Conservation (phyloP, 805 yeast species). For the Candida caryicola region DNA sequence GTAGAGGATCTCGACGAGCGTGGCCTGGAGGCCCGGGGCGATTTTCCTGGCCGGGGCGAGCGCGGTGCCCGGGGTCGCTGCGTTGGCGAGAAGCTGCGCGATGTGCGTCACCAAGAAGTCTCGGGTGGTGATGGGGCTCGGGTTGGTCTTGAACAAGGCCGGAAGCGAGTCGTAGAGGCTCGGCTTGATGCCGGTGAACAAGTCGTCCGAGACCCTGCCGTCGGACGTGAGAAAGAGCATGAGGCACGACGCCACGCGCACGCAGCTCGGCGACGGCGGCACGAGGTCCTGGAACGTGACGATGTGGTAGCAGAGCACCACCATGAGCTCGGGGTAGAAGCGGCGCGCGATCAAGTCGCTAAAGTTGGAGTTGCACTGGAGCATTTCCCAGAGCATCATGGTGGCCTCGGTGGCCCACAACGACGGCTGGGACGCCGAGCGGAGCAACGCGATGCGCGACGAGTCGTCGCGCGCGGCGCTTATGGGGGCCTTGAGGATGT, state of each 20-base stretch:
- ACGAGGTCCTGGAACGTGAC: conserved; percentile 43
- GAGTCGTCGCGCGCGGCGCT: conserved; percentile 7
- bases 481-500: conserved; percentile 46
- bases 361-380: conserved; percentile 67
- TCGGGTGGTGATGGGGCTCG: conserved; percentile 49
- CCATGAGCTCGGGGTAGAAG: conserved; percentile 51
- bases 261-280: conserved; percentile 35
- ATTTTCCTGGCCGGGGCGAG: conserved; percentile 16
- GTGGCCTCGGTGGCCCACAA: conserved; percentile 58
- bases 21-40: conserved; percentile 36
- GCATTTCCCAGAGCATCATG: conserved; percentile 70
- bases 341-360: conserved; percentile 36
- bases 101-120: conserved; percentile 61
- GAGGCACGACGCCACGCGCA: conserved; percentile 51
- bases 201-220: conserved; percentile 29
- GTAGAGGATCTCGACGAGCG: conserved; percentile 57
- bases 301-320: conserved; percentile 57
- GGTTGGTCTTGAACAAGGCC: conserved; percentile 43
- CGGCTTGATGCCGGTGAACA: conserved; percentile 46
- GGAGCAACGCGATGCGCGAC: conserved; percentile 6
- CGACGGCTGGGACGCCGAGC: conserved; percentile 20
- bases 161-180: conserved; percentile 53
- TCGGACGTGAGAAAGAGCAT: conserved; percentile 49
- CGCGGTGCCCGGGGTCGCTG: conserved; percentile 9
- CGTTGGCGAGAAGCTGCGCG: conserved; percentile 41